Evolutionary conservation across 2,329 filamentous ascomycete species (phyloP).

Genomic region (Endothia cerciana): DNA sequence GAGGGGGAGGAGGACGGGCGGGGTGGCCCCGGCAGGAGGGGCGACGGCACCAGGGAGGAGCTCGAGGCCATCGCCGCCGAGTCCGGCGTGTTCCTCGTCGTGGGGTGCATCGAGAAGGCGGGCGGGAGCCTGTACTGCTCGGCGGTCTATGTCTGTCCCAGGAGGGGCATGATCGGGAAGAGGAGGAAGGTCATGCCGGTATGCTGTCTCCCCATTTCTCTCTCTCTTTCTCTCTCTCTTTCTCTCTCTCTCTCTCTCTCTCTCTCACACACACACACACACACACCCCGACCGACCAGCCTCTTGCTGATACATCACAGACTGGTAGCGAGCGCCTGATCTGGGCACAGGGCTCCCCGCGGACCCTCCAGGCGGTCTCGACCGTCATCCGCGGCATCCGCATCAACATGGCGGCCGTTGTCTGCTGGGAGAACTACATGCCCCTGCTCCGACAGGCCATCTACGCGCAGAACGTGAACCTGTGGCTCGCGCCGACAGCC

Average conservation of each 20-base stretch:
- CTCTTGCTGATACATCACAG: conserved; percentile 37
- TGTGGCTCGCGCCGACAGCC: conserved; percentile 89
- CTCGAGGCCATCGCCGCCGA: conserved; percentile 76
- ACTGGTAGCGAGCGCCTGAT: conserved; percentile 82
- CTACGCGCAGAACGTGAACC: conserved; percentile 88
- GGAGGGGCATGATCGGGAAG: conserved; percentile 76
- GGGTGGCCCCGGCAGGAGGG: conserved; percentile 43
- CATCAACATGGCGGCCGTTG: conserved; percentile 81
- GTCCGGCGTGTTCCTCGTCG: conserved; percentile 80
- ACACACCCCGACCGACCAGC: not conserved
- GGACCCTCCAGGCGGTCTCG: conserved; percentile 77
- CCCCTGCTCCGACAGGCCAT: conserved; percentile 81
- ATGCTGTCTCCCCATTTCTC: conserved; percentile 39
- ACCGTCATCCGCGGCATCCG: conserved; percentile 79
- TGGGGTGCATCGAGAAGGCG: conserved; percentile 77
- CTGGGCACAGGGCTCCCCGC: conserved; percentile 84
- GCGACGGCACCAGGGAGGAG: conserved; percentile 72
- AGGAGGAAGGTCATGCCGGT: conserved; percentile 90
- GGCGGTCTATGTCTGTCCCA: conserved; percentile 80
- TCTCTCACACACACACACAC: conserved; percentile 22
- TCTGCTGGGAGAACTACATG: conserved; percentile 99
- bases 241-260: not conserved
- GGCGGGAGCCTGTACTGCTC: conserved; percentile 85
- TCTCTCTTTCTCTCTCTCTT: conserved; percentile 2
- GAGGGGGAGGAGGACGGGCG: conserved; percentile 40